Evolutionary conservation across 176 grass and related monocot species (phyloP).

Genomic region (Triticum turgidum): DNA sequence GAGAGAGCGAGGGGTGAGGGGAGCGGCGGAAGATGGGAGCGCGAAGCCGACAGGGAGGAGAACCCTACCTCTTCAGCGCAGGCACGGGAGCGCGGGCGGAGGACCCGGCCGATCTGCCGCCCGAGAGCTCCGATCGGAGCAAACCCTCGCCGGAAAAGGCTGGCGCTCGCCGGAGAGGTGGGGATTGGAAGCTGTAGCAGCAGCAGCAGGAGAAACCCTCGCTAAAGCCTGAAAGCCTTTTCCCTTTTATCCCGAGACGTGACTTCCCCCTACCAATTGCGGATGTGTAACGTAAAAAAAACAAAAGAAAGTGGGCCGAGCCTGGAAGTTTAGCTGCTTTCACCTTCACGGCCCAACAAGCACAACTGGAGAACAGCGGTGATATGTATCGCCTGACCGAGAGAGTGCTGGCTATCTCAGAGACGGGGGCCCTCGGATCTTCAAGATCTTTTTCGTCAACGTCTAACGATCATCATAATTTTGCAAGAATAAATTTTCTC

Average conservation of each 20-base stretch:
- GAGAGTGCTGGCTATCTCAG: no score
- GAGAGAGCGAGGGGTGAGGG: not conserved
- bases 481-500: no score
- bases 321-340: not conserved
- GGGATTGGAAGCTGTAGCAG: not conserved
- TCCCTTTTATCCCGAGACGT: not conserved
- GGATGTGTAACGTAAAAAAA: not conserved
- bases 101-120: not conserved
- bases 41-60: not conserved
- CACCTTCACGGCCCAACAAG: no score
- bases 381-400: no score
- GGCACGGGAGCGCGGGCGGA: not conserved
- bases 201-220: not conserved
- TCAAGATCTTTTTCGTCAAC: no score
- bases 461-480: no score
- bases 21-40: not conserved
- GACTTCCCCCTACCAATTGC: not conserved
- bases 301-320: not conserved
- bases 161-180: slow-evolving; percentile 10
- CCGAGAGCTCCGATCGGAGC: not conserved
- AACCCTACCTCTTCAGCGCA: not conserved
- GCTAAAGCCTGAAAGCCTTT: slow-evolving; percentile 11
- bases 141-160: not conserved
- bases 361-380: no score
- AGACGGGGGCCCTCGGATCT: no score